Conservation (phyloP, 1,139 yeast species). For the Diutina rugosa region DNA sequence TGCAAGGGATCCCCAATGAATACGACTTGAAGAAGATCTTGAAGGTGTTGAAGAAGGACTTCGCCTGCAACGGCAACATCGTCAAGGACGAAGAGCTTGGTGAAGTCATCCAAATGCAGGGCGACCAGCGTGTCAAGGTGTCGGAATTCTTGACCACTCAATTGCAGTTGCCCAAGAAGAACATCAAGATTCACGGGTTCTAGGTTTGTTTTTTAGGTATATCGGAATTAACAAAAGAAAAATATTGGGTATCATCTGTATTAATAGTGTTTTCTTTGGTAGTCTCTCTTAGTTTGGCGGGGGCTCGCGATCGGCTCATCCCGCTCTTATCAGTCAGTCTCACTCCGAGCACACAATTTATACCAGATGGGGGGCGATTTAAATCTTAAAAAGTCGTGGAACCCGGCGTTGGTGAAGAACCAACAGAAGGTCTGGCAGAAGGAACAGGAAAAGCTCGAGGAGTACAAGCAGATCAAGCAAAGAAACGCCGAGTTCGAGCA, state of each 20-base stretch:
- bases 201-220: slow-evolving; percentile 16
- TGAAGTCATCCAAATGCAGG: slow-evolving; percentile 94
- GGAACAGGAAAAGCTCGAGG: slow-evolving; percentile 69
- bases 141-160: slow-evolving; percentile 84
- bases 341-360: neutral
- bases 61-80: slow-evolving; percentile 97
- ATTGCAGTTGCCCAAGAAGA: slow-evolving; percentile 86
- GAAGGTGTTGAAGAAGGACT: slow-evolving; percentile 91
- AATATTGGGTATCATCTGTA: neutral
- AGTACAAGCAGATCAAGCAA: slow-evolving; percentile 53
- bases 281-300: neutral
- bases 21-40: slow-evolving; percentile 90
- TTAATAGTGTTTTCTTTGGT: too few species aligned
- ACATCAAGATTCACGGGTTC: slow-evolving; percentile 97
- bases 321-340: neutral
- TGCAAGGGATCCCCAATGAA: slow-evolving; percentile 93
- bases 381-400: slow-evolving; percentile 90
- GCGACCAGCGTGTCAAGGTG: slow-evolving; percentile 96
- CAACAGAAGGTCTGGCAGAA: slow-evolving; percentile 76
- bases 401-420: slow-evolving; percentile 78
- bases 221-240: neutral
- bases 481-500: slow-evolving; percentile 51
- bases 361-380: slow-evolving; percentile 57
- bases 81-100: slow-evolving; percentile 95
- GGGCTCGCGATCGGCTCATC: neutral